Evolutionary conservation across 805 yeast genomes (phyloP).

Genomic region (Cyberlindnera veronae): DNA sequence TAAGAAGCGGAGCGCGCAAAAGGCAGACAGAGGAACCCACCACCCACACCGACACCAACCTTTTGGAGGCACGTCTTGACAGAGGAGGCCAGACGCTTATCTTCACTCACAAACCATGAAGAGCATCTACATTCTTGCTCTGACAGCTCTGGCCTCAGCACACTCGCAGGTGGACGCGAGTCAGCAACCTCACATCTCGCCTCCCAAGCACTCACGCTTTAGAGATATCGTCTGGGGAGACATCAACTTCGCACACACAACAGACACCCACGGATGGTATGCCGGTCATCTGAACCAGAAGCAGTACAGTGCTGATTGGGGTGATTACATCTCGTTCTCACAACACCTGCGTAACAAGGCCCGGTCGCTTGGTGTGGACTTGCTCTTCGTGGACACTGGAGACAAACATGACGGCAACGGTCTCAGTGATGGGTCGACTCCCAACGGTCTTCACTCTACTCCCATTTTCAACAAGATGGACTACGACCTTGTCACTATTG

Average conservation of each 20-base stretch:
- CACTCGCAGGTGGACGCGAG: conserved; percentile 9
- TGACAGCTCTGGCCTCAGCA: neutral
- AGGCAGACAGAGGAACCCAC: too few species aligned
- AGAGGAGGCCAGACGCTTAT: too few species aligned
- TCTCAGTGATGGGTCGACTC: conserved; percentile 68
- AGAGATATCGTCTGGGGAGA: conserved; percentile 66
- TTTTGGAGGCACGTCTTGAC: too few species aligned
- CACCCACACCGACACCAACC: too few species aligned
- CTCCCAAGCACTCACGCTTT: conserved; percentile 34
- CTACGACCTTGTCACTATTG: conserved; percentile 78
- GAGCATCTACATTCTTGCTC: neutral
- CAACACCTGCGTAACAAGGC: conserved; percentile 46
- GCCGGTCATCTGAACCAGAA: conserved; percentile 83
- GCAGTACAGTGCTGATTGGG: conserved; percentile 85
- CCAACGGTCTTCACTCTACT: conserved; percentile 65
- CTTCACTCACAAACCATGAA: too few species aligned
- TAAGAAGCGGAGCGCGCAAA: neutral
- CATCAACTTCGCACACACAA: conserved; percentile 85
- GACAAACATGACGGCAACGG: conserved; percentile 97
- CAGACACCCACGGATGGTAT: conserved; percentile 97
- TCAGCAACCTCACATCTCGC: conserved; percentile 28
- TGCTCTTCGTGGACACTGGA: conserved; percentile 81
- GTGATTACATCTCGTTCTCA: conserved; percentile 76
- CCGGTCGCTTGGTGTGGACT: conserved; percentile 48
- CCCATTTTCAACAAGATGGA: conserved; percentile 60